Evolutionary conservation across 169 alveolate species (phyloP).

Genomic region (Plasmodium malariae): DNA sequence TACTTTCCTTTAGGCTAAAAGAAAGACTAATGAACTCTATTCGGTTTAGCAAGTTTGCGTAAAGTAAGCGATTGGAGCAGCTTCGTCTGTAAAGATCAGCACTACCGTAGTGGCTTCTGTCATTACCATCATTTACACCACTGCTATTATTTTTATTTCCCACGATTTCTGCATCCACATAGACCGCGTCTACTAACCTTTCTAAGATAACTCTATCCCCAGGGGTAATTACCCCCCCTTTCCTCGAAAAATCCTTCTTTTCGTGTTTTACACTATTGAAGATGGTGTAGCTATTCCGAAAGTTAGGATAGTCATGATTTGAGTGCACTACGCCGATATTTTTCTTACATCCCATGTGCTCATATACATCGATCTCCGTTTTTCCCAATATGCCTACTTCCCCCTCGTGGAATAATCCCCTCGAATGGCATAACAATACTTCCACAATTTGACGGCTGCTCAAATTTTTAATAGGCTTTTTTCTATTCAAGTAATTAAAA

Average conservation of each 20-base stretch:
- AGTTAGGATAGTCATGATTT: no score
- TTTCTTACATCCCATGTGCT: no score
- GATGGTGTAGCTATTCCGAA: no score
- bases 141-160: background rate
- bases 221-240: no score
- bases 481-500: background rate
- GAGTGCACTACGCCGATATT: no score
- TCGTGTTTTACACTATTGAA: no score
- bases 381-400: no score
- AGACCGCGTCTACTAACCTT: no score
- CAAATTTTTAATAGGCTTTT: constrained; percentile 15
- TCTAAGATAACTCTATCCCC: no score
- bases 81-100: background rate
- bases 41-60: background rate
- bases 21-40: constrained; percentile 28
- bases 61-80: background rate
- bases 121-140: background rate
- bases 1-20: constrained; percentile 1
- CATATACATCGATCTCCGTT: no score
- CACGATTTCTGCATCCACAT: background rate
- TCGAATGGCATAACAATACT: background rate
- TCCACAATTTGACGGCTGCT: background rate
- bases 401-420: background rate
- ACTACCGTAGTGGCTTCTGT: no score
- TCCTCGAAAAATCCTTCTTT: no score